Conservation (phyloP, 306 rosid species). For the Trifolium repens region DNA sequence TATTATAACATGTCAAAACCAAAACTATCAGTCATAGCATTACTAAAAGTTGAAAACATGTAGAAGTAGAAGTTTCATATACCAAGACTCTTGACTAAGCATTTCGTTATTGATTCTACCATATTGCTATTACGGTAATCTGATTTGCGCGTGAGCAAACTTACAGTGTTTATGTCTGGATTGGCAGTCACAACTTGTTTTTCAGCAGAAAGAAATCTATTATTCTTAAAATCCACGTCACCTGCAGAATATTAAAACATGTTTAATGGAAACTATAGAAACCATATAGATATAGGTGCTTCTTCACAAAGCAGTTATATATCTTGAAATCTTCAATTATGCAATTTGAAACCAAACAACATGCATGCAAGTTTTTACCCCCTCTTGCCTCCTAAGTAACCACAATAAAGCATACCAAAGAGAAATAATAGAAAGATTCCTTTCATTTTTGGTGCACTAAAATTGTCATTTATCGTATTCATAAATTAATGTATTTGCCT, state of each 20-base stretch:
- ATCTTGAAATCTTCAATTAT: neutral
- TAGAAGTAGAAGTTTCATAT: neutral
- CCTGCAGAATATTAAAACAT: slow-evolving; percentile 58
- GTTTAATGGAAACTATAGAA: slow-evolving; percentile 29
- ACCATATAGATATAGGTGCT: neutral
- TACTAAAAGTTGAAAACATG: neutral
- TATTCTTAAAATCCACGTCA: slow-evolving; percentile 93
- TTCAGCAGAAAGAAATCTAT: slow-evolving; percentile 74
- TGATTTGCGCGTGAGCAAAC: slow-evolving; percentile 38
- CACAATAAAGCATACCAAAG: slow-evolving; percentile 21
- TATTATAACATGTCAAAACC: slow-evolving; percentile 34
- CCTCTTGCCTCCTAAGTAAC: slow-evolving; percentile 33
- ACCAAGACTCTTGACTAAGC: slow-evolving; percentile 7
- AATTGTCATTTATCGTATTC: slow-evolving; percentile 3
- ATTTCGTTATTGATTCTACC: slow-evolving; percentile 2
- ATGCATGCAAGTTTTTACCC: slow-evolving; percentile 8
- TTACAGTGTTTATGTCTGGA: slow-evolving; percentile 84
- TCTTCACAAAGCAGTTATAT: neutral
- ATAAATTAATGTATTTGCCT: slow-evolving; percentile 26
- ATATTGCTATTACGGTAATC: slow-evolving; percentile 5
- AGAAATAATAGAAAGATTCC: slow-evolving; percentile 4
- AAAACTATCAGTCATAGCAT: slow-evolving; percentile 10
- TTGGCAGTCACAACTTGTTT: slow-evolving; percentile 84
- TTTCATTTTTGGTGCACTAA: neutral
- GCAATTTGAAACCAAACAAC: slow-evolving; percentile 1